Evolutionary conservation across 441 rosid genomes (phyloP).

Genomic region (Arabidopsis hybrid): DNA sequence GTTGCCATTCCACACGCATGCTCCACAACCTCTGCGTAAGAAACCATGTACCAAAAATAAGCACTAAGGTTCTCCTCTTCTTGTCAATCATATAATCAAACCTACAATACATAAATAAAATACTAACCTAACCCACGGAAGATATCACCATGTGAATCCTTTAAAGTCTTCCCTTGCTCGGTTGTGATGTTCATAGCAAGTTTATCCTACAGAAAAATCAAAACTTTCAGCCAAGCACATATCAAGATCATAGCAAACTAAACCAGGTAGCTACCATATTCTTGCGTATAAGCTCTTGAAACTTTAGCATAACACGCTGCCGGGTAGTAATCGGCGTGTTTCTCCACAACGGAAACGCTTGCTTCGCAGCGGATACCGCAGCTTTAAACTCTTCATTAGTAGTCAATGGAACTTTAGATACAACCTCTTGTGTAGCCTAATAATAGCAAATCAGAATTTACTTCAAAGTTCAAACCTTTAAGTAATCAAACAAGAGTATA

Average conservation of each 20-base stretch:
- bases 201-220: constrained; percentile 65
- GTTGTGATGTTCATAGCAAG: constrained; percentile 85
- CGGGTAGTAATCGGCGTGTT: constrained; percentile 85
- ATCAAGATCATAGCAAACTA: constrained; percentile 7
- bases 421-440: constrained; percentile 92
- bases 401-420: constrained; percentile 83
- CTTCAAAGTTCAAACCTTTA: constrained; percentile 6
- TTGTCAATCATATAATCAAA: constrained; percentile 22
- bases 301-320: constrained; percentile 87
- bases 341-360: constrained; percentile 84
- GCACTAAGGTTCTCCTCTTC: neutral
- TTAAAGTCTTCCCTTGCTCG: constrained; percentile 94
- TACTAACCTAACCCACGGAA: constrained; percentile 87
- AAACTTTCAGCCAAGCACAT: constrained; percentile 12
- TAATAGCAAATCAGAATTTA: constrained; percentile 12
- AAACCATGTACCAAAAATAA: constrained; percentile 1
- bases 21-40: constrained; percentile 84
- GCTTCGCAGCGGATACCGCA: constrained; percentile 86
- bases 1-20: constrained; percentile 97
- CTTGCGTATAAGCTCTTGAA: constrained; percentile 90
- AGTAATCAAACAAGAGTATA: neutral
- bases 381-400: constrained; percentile 87
- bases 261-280: constrained; percentile 58
- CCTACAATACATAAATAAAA: neutral
- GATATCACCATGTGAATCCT: constrained; percentile 95